Evolutionary conservation across 495 filamentous ascomycete genomes (phyloP).

Genomic region (Durotheca rogersii): DNA sequence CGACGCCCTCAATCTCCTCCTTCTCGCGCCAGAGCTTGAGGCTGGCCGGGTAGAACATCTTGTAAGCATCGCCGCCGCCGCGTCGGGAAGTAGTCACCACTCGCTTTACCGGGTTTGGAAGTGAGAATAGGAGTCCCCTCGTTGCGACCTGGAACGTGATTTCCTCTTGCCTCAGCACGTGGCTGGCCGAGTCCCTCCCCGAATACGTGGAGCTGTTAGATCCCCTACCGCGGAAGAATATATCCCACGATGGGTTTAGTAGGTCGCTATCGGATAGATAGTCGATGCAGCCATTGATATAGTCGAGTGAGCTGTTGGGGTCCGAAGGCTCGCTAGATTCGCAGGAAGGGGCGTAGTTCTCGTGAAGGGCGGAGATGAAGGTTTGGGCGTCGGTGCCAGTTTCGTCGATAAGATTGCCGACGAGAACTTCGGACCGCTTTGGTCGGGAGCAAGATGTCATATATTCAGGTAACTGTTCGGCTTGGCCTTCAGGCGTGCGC

Average conservation of each 20-base stretch:
- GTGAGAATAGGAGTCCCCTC: slow-evolving; percentile 75
- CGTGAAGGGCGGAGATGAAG: slow-evolving; percentile 89
- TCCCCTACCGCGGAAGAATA: slow-evolving; percentile 52
- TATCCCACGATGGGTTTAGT: slow-evolving; percentile 61
- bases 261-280: slow-evolving; percentile 84
- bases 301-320: slow-evolving; percentile 59
- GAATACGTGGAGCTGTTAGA: slow-evolving; percentile 42
- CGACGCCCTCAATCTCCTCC: slow-evolving; percentile 72
- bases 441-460: slow-evolving; percentile 61
- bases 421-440: slow-evolving; percentile 66
- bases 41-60: slow-evolving; percentile 85
- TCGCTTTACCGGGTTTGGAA: slow-evolving; percentile 83
- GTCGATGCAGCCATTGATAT: slow-evolving; percentile 72
- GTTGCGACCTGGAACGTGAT: slow-evolving; percentile 87
- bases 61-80: slow-evolving; percentile 60
- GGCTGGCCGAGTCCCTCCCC: slow-evolving; percentile 58
- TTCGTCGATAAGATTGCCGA: slow-evolving; percentile 79
- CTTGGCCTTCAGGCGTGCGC: slow-evolving; percentile 36
- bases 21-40: slow-evolving; percentile 72
- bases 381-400: slow-evolving; percentile 86
- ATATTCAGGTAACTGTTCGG: slow-evolving; percentile 59
- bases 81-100: slow-evolving; percentile 44
- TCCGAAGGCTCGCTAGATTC: slow-evolving; percentile 54
- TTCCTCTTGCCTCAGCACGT: slow-evolving; percentile 83
- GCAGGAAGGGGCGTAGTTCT: slow-evolving; percentile 89